These are phyloP conservation scores for Exophiala sp. DNA, from an alignment of 2,329 filamentous ascomycete species.

Conservation along the genomic window DNA sequence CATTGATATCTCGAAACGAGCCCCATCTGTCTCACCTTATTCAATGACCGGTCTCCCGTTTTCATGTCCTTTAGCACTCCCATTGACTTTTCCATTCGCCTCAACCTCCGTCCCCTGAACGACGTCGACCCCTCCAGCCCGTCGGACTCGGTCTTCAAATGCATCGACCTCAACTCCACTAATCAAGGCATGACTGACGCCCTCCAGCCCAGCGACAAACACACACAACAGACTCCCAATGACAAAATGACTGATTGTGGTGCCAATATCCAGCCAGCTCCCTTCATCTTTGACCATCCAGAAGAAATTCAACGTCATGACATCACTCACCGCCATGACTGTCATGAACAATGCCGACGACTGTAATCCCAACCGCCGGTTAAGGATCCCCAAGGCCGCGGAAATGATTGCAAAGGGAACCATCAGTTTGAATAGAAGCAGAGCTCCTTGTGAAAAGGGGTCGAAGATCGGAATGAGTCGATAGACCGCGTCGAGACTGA, in stretches of 20 bases:
- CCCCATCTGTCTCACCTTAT: too few relatives aligned
- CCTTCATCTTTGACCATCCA: constrained; percentile 96
- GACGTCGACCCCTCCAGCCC: constrained; percentile 13
- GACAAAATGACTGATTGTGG: constrained; percentile 89
- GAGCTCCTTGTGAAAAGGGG: constrained; percentile 81
- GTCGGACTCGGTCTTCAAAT: constrained; percentile 12
- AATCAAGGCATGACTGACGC: constrained; percentile 76
- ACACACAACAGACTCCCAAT: constrained; percentile 86
- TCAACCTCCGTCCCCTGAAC: background rate
- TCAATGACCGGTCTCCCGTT: constrained; percentile 18
- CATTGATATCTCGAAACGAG: too few relatives aligned
- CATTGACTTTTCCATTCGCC: constrained; percentile 2
- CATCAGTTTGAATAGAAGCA: constrained; percentile 83
- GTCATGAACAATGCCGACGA: constrained; percentile 90
- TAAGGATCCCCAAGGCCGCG: constrained; percentile 89
- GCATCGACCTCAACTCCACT: constrained; percentile 60
- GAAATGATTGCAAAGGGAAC: constrained; percentile 90
- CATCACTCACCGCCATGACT: constrained; percentile 84
- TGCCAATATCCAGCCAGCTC: constrained; percentile 95
- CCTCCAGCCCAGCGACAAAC: constrained; percentile 83
- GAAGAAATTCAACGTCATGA: constrained; percentile 93
- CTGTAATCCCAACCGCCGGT: constrained; percentile 73
- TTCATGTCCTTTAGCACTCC: background rate
- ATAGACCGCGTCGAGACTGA: constrained; percentile 83
- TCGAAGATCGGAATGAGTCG: constrained; percentile 88